Base-by-base conservation (phyloP, 192 early-diverging fungal genomes). In the Coemansia aciculifera region DNA sequence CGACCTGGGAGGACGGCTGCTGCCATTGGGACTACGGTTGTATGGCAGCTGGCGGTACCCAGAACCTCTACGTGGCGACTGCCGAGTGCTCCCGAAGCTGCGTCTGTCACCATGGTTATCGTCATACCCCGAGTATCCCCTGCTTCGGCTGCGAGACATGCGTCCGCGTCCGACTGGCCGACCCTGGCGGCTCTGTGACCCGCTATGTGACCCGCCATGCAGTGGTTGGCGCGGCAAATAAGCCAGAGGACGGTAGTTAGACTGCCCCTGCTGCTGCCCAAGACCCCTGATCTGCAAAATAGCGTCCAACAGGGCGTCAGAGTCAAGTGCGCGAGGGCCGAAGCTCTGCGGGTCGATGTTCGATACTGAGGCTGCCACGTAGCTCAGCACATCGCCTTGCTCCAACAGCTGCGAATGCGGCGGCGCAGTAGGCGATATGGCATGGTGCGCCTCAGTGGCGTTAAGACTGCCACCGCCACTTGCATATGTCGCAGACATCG, bases 301-400 rank as follows among this genome's bases (percentile, higher is more conserved):
- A 0, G 74, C 40, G 5, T 48, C 61, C 32, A 81, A 52, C 36
- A 81, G 61, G 51, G 68, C 62, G 3, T 73, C 79, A 2, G 54
- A 11, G 27, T 81, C 69, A 24, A 81, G 71, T 23, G 70, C 62
- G 3, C 42, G 37, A 27, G 15, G 17, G 31, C 68, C 68, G 19
- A 81, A 68, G 32, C 43, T 61, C 19, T 64, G 64, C 1, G 59
- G 67, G 67, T 73, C 64, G 24, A 71, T 52, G 11, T 71, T 61
- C 3, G 79, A 67, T 4, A 76, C 66, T 8, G 67, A 67, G 15
- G 67, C 71, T 5, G 79, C 71, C 13, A 81, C 71, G 29, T 76
- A 81, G 74, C 74, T 76, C 21, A 81, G 68, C 38, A 81, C 65
- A 62, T 81, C 79, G 65, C 79, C 79, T 19, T 73, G 64, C 42